A percentile compares a stretch with the other conserved stretches of the same genome.
Conservation (phyloP, 768 basidiomycete species). For the Pleurotus eryngii region DNA sequence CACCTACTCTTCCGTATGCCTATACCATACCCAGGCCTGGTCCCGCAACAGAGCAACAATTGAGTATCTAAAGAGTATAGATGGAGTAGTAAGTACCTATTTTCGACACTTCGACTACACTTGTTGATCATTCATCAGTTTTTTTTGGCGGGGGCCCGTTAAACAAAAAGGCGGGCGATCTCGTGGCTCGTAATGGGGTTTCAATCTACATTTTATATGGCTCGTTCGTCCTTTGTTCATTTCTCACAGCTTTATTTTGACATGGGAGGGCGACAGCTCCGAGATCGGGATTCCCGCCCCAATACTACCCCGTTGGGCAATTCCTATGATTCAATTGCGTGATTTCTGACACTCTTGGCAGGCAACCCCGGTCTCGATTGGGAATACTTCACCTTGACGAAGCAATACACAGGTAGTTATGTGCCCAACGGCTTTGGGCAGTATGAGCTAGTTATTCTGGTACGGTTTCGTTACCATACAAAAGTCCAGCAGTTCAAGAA, state of each 20-base stretch:
- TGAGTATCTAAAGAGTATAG: conserved; percentile 24
- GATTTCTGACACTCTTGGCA: not conserved
- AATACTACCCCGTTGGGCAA: conserved; percentile 11
- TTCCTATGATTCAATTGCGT: not conserved
- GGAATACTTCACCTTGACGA: conserved; percentile 31
- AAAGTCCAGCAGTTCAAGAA: too few species aligned
- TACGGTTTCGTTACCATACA: conserved; percentile 13
- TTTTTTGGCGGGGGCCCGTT: conserved; percentile 36
- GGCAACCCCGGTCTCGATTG: conserved; percentile 19
- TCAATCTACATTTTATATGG: conserved; percentile 29
- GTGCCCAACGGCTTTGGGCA: conserved; percentile 27
- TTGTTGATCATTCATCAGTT: conserved; percentile 16
- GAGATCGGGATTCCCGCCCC: conserved; percentile 13
- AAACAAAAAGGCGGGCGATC: conserved; percentile 32
- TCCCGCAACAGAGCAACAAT: conserved; percentile 8
- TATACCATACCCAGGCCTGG: conserved; percentile 10
- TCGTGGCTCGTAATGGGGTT: conserved; percentile 29
- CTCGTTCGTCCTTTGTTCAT: conserved; percentile 18
- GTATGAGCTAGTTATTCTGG: conserved; percentile 37
- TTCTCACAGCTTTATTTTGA: too few species aligned
- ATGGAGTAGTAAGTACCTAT: conserved; percentile 25
- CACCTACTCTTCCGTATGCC: not conserved
- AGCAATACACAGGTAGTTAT: conserved; percentile 21
- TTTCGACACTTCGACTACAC: not conserved
- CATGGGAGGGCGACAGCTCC: not conserved